Evolutionary conservation across 371 early-diverging fungal species (phyloP), one percentile per base, ranked within the genome.

Genomic region (Chytridium lagenaria): DNA sequence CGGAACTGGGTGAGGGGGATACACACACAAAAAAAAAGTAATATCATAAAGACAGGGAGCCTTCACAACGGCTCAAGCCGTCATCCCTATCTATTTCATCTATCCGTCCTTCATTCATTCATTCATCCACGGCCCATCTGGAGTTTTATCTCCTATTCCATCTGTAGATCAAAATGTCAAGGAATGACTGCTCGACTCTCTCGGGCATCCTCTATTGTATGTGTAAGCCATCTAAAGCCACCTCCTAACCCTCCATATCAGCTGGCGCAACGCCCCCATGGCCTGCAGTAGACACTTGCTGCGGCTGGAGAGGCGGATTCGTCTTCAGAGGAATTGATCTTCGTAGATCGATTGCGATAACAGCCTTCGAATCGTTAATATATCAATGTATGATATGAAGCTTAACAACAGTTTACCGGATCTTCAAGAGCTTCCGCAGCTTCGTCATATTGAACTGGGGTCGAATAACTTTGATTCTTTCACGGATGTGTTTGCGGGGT

Each of bases 321-420:
- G 55, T 52, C 5, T 52, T 22, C 26, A 10, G 26, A 23, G 55
- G 55, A 5, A 5, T 52, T 12, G 55, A 52, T 52, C 26, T 52
- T 5, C 12, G 55, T 5, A 52, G 55, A 52, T 52, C 55, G 55
- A 52, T 26, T 52, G 55, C 55, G 55, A 52, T 26, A 5, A 5
- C 26, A 52, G 23, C 23, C 26, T 52, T 5, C 12, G 26, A 23
- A 26, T 52, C 26, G 55, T 52, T 5, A 52, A 52, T 26, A 26
- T 52, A 12, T 52, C 55, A 7, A 52, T 52, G 55, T 52, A 52
- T 26, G 55, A 26, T 10, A 52, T 52, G 55, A 52, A 52, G 5
- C 26, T 52, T 12, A 26, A 7, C n/a, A 26, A 26, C 26, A 10
- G 26, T 10, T 5, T 52, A 5, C 55, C 55, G 16, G 55, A 52